A percentile compares a stretch with the other conserved stretches of the same genome.
These are phyloP conservation scores for Xylaria hypoxylon DNA, from an alignment of 2,329 filamentous ascomycete species.

Conservation along the genomic window DNA sequence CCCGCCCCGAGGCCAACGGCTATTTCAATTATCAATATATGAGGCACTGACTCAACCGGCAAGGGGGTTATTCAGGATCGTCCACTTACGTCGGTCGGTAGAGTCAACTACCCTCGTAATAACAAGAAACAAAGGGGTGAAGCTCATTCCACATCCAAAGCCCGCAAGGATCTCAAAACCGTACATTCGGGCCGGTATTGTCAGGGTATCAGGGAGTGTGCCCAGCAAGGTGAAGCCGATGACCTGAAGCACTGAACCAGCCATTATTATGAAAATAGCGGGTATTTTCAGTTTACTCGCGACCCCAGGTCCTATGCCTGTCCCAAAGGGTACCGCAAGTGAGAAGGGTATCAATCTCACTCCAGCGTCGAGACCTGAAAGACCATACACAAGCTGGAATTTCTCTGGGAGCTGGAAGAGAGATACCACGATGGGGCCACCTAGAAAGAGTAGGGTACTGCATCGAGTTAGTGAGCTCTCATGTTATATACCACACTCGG, in stretches of 20 bases:
- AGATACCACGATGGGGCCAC: background rate
- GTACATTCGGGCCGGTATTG: background rate
- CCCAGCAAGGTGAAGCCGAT: background rate
- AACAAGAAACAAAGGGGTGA: too few species aligned
- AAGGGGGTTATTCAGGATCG: too few species aligned
- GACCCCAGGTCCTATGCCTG: background rate
- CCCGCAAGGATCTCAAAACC: background rate
- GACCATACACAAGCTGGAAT: slow-evolving; percentile 39
- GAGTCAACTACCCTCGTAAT: too few species aligned
- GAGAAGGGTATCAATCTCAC: slow-evolving; percentile 38
- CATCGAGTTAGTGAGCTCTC: too few species aligned
- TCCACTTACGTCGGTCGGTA: too few species aligned
- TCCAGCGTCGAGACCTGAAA: slow-evolving; percentile 36
- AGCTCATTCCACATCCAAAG: background rate
- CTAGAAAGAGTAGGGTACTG: background rate
- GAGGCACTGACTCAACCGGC: too few species aligned
- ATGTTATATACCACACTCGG: too few species aligned
- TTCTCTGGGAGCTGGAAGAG: slow-evolving; percentile 35
- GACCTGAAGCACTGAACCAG: background rate
- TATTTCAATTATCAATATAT: background rate
- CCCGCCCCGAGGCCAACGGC: background rate
- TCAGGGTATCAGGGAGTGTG: background rate
- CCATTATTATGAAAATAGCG: background rate
- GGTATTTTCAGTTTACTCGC: background rate
- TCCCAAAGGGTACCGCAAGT: background rate